Conservation (phyloP, 148 eudicot species). For the Amaranthus palmeri region DNA sequence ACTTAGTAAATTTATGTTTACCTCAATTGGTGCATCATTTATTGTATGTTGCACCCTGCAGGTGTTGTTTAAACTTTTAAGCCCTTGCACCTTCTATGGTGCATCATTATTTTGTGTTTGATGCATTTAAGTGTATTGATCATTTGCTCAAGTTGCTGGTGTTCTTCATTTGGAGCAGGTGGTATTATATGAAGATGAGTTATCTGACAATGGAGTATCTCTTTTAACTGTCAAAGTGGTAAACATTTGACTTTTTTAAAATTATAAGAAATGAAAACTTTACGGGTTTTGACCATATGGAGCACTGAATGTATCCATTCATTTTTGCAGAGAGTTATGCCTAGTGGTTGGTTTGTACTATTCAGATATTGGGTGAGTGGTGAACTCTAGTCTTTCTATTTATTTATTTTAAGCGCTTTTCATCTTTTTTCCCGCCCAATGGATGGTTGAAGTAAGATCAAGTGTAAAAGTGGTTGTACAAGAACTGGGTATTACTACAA, state of each 20-base stretch:
- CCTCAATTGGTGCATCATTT: slow-evolving; percentile 2
- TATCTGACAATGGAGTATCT: slow-evolving; percentile 84
- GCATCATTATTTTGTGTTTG: slow-evolving; percentile 7
- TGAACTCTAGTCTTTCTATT: not conserved
- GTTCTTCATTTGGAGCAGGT: slow-evolving; percentile 44
- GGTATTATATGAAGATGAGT: slow-evolving; percentile 89
- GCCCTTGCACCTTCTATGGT: not conserved
- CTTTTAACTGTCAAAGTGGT: slow-evolving; percentile 97
- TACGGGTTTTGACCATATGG: not conserved
- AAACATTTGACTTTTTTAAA: slow-evolving; percentile 24
- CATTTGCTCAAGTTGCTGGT: not conserved
- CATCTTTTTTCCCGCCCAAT: not conserved
- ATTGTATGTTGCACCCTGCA: not conserved
- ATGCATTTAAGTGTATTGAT: not conserved
- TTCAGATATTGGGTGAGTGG: slow-evolving; percentile 93
- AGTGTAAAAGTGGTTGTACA: not conserved
- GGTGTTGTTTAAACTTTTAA: too few species aligned
- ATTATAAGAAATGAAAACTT: not conserved
- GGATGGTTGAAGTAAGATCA: too few species aligned
- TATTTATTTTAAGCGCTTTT: not conserved
- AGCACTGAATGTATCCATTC: slow-evolving; percentile 23
- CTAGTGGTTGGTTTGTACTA: slow-evolving; percentile 92
- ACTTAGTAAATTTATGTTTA: not conserved
- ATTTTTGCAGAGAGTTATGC: slow-evolving; percentile 80
- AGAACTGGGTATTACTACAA: not conserved